Percentiles rank a stretch among this genome's conserved stretches.
Evolutionary conservation across 495 filamentous ascomycete genomes (phyloP).

Genomic region (Aspergillus carlsbadensis): DNA sequence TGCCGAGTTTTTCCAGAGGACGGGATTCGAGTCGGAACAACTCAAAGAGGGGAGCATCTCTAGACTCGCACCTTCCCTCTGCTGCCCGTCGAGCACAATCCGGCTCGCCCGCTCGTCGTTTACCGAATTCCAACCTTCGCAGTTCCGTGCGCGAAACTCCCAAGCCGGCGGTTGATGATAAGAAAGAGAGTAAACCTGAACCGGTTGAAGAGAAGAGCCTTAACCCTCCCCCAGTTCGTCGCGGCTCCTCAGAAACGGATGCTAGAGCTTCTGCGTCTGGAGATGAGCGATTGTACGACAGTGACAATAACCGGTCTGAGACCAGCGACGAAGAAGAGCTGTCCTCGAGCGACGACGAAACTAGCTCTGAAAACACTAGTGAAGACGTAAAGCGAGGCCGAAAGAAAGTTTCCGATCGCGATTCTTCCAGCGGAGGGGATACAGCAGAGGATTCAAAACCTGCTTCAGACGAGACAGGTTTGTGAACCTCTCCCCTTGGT

Average conservation of each 20-base stretch:
- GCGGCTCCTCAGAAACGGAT: conserved; percentile 34
- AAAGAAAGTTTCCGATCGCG: conserved; percentile 24
- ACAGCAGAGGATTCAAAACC: conserved; percentile 21
- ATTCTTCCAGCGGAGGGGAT: conserved; percentile 17
- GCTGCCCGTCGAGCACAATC: conserved; percentile 52
- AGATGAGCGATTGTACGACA: conserved; percentile 64
- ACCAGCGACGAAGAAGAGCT: conserved; percentile 52
- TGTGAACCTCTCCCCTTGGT: background rate
- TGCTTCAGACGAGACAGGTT: conserved; percentile 10
- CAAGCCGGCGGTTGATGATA: conserved; percentile 23
- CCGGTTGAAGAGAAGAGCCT: conserved; percentile 54
- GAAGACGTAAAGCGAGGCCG: conserved; percentile 23
- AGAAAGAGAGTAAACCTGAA: conserved; percentile 19
- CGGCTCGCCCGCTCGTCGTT: conserved; percentile 52
- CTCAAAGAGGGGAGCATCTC: conserved; percentile 48
- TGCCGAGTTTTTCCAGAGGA: conserved; percentile 38
- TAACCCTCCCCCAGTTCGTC: conserved; percentile 35
- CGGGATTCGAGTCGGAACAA: conserved; percentile 45
- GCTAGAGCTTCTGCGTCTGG: conserved; percentile 23
- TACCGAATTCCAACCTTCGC: conserved; percentile 34
- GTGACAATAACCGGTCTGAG: conserved; percentile 49
- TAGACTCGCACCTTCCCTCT: conserved; percentile 64
- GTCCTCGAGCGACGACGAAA: conserved; percentile 51
- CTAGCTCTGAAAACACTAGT: conserved; percentile 31
- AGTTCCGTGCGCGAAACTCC: conserved; percentile 34